Evolutionary conservation across 169 alveolate species (phyloP).

Genomic region (Eimeria sp.): DNA sequence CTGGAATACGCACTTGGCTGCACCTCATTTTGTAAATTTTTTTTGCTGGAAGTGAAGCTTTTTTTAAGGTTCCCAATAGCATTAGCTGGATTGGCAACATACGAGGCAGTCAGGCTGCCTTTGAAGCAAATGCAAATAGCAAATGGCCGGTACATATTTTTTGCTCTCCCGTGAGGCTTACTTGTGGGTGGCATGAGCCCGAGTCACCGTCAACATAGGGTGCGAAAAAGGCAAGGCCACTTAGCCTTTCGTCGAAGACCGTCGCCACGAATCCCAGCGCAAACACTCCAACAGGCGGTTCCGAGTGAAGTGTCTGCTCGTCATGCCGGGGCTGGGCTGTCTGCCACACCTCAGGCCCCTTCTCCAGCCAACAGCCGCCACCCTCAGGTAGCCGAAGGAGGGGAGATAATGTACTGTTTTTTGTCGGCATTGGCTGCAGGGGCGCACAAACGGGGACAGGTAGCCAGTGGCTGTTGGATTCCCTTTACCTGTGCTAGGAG

Average conservation of each 20-base stretch:
- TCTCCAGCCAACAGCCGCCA: conserved; percentile 66
- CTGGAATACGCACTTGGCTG: neutral
- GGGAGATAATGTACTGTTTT: neutral
- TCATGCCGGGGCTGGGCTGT: neutral
- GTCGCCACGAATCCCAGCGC: conserved; percentile 35
- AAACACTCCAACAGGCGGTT: conserved; percentile 20
- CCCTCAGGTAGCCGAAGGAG: conserved; percentile 36
- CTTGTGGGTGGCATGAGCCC: conserved; percentile 25
- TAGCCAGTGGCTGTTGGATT: neutral
- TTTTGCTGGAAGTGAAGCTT: neutral
- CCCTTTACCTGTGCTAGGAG: neutral
- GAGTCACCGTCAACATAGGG: conserved; percentile 7
- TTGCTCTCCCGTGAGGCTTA: neutral
- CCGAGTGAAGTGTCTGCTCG: neutral
- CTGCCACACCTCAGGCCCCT: neutral
- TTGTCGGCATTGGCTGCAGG: conserved; percentile 19
- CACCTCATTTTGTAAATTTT: neutral
- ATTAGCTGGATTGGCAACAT: no score
- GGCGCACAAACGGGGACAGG: conserved; percentile 11
- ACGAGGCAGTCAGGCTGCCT: neutral
- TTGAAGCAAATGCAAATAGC: neutral
- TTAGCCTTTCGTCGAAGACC: neutral
- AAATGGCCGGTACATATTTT: neutral
- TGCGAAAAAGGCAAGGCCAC: conserved; percentile 56
- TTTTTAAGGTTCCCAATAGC: neutral